Evolutionary conservation across 106 monocot species (phyloP), one percentile per base, ranked within the genome.

Genomic region (Alisma plantagoaquatica): DNA sequence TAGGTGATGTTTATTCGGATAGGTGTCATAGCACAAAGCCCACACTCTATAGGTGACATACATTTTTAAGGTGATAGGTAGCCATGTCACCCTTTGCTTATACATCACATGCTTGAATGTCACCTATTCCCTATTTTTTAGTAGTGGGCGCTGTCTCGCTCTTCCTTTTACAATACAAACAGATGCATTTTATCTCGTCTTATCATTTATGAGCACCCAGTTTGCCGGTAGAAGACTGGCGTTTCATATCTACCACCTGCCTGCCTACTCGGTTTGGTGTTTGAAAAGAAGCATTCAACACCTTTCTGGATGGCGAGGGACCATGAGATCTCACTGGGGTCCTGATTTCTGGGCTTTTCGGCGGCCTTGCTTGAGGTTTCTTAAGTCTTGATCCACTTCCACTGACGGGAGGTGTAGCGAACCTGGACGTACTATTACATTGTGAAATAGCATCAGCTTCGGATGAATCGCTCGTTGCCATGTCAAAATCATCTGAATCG

Each of bases 391-490:
- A 45, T 23, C 11, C 43, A n/a, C 52, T 64, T 31, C 54, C 44
- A 14, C 31, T 53, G 35, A 63, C 12, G n/a, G n/a, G n/a, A 6
- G 21, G 29, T 21, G 15, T 7, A 38, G 54, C 19, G 54, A 29
- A 29, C 14, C 30, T 44, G 31, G 28, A 20, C 15, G 22, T 19
- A 23, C 33, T 64, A n/a, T n/a, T n/a, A 16, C 32, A 64, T 44
- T 64, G 87, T 80, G 78, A 87, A 17, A 75, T 53, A 38, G 68
- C 10, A 54, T 87, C 93, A 53, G 80, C 74, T 64, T 94, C 93
- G 1, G 80, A 94, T 46, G 93, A 87, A 73, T 87, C 87, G 55
- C 83, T 87, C 41, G 93, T 94, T 41, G 77, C 75, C 23, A 77
- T 42, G 42, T 92, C 92, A 14, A 72, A 54, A 32, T 82, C 92